Conservation (phyloP, 2,329 filamentous ascomycete genomes). For the Massarina eburnea region DNA sequence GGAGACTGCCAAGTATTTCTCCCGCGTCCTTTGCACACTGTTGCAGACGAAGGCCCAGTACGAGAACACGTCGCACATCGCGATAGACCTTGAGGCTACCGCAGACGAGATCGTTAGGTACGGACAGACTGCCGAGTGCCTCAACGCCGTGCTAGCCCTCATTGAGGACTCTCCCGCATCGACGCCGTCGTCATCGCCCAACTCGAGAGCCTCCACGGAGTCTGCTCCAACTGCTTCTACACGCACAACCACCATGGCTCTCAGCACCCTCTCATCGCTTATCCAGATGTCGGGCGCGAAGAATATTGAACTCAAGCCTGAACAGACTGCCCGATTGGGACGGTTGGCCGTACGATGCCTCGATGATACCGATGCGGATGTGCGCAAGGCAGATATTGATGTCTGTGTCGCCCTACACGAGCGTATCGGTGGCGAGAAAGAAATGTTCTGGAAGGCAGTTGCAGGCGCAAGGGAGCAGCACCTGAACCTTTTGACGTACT, state of each 20-base stretch:
- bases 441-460: conserved; percentile 68
- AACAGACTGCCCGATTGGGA: conserved; percentile 42
- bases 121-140: conserved; percentile 60
- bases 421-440: conserved; percentile 40
- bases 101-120: conserved; percentile 70
- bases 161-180: conserved; percentile 34
- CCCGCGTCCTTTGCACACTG: conserved; percentile 67
- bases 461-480: conserved; percentile 68
- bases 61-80: conserved; percentile 70
- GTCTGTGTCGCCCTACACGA: conserved; percentile 73
- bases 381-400: conserved; percentile 72
- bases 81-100: conserved; percentile 72
- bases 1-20: conserved; percentile 67
- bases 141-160: conserved; percentile 42
- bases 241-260: conserved; percentile 43
- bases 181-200: conserved; percentile 28
- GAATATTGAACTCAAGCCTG: conserved; percentile 30
- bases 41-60: conserved; percentile 66
- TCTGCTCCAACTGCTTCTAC: conserved; percentile 20
- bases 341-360: conserved; percentile 42
- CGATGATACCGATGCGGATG: conserved; percentile 44
- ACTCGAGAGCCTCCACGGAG: conserved; percentile 38
- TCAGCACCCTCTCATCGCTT: conserved; percentile 42
- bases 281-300: conserved; percentile 38
- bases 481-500: conserved; percentile 77